phyloP scores from a whole-genome alignment of 768 basidiomycete species.

The Rhodocollybia butyracea region DNA sequence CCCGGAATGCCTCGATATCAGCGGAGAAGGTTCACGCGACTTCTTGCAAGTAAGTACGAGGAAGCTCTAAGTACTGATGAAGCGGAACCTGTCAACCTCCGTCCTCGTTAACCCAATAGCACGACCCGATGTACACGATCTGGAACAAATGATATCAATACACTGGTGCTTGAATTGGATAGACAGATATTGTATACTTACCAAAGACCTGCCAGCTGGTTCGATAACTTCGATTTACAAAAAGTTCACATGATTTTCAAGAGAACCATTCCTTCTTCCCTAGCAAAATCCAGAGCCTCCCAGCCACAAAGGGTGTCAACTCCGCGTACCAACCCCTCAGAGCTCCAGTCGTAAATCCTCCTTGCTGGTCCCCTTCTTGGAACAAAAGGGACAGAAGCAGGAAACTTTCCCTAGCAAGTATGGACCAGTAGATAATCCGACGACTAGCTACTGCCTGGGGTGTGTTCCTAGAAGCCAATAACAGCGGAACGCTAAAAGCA shows the following conservation, averaged over 20 bases:
- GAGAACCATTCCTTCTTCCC: not conserved
- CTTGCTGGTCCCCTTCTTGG: not conserved
- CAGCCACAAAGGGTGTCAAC: not conserved
- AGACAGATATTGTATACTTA: too few species aligned
- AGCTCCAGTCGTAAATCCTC: not conserved
- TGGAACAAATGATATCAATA: too few species aligned
- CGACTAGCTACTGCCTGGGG: not conserved
- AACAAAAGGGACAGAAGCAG: not conserved
- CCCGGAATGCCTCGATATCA: too few species aligned
- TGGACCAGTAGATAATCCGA: not conserved
- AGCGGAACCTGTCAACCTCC: too few species aligned
- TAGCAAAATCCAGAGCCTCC: not conserved
- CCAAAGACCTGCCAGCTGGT: too few species aligned
- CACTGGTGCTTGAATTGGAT: too few species aligned
- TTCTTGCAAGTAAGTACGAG: too few species aligned
- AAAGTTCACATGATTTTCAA: not conserved
- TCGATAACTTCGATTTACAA: too few species aligned
- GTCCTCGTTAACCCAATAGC: too few species aligned
- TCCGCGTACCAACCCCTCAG: not conserved
- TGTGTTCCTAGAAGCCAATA: not conserved
- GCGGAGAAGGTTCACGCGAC: too few species aligned
- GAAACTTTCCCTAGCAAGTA: not conserved
- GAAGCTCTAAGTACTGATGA: too few species aligned
- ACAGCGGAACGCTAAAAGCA: not conserved
- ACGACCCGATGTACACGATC: too few species aligned